These are phyloP conservation scores for Apiosordaria backusii DNA, from an alignment of 495 filamentous ascomycete genomes.

Conservation along the genomic window DNA sequence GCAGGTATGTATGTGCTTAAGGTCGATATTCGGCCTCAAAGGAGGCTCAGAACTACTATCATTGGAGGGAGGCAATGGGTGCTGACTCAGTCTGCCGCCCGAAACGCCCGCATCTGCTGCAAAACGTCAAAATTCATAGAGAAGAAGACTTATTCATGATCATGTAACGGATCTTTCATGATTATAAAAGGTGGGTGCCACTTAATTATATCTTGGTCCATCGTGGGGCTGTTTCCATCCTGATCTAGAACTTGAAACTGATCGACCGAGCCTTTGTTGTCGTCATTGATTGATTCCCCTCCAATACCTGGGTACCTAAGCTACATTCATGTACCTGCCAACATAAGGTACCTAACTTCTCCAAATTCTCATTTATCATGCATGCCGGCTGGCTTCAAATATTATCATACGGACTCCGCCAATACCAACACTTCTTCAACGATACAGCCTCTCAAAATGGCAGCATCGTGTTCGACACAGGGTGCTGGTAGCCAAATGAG, in stretches of 20 bases:
- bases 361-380: neutral
- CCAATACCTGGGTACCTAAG: neutral
- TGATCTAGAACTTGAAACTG: neutral
- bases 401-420: neutral
- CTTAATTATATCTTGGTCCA: neutral
- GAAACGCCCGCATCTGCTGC: neutral
- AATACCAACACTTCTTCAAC: neutral
- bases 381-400: neutral
- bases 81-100: neutral
- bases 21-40: neutral
- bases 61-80: neutral
- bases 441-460: conserved; percentile 10
- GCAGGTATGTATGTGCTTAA: neutral
- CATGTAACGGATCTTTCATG: neutral
- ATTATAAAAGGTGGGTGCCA: too few species aligned
- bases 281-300: conserved; percentile 5
- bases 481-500: conserved; percentile 27
- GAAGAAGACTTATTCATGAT: neutral
- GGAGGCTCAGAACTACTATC: neutral
- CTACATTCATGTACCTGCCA: neutral
- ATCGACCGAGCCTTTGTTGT: conserved; percentile 4
- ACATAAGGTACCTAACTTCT: neutral
- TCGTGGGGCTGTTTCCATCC: neutral
- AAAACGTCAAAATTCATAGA: neutral
- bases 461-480: conserved; percentile 23